A percentile compares a stretch with the other conserved stretches of the same genome.
Conservation (phyloP, 2,329 filamentous ascomycete genomes). For the Penicillium sp. region DNA sequence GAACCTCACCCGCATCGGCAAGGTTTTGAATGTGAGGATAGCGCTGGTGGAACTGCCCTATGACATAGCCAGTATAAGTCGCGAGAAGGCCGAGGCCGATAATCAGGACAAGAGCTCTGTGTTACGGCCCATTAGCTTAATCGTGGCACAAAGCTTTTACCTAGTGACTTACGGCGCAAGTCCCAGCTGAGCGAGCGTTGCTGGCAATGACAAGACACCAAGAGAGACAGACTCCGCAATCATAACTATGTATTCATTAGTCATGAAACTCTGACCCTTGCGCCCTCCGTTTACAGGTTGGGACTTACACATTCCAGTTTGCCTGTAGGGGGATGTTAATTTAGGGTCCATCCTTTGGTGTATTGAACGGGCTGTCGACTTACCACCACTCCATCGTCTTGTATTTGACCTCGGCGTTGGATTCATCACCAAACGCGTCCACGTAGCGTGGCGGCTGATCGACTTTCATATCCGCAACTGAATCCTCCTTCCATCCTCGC, state of each 20-base stretch:
- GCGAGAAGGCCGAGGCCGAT: slow-evolving; percentile 57
- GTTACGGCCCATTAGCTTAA: neutral
- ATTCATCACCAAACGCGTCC: slow-evolving; percentile 38
- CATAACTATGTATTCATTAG: slow-evolving; percentile 47
- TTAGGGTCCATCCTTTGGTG: neutral
- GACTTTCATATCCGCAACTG: neutral
- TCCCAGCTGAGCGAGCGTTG: slow-evolving; percentile 55
- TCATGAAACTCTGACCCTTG: neutral
- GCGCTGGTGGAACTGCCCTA: slow-evolving; percentile 60
- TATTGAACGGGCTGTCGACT: neutral
- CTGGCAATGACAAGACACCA: slow-evolving; percentile 59
- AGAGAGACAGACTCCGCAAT: slow-evolving; percentile 62
- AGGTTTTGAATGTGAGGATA: slow-evolving; percentile 67
- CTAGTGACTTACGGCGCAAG: slow-evolving; percentile 49
- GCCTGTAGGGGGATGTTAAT: slow-evolving; percentile 28
- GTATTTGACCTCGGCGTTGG: slow-evolving; percentile 50
- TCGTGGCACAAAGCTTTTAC: neutral
- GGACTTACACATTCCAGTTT: slow-evolving; percentile 43
- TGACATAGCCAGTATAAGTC: slow-evolving; percentile 62
- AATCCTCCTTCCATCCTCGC: neutral
- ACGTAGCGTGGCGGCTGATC: neutral
- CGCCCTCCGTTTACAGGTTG: neutral
- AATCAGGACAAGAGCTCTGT: slow-evolving; percentile 47
- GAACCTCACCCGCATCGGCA: slow-evolving; percentile 66
- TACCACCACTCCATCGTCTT: slow-evolving; percentile 52